Evolutionary conservation across 2,329 filamentous ascomycete genomes (phyloP), one percentile per base, ranked within the genome.

Genomic region (Orbilia brochopaga): DNA sequence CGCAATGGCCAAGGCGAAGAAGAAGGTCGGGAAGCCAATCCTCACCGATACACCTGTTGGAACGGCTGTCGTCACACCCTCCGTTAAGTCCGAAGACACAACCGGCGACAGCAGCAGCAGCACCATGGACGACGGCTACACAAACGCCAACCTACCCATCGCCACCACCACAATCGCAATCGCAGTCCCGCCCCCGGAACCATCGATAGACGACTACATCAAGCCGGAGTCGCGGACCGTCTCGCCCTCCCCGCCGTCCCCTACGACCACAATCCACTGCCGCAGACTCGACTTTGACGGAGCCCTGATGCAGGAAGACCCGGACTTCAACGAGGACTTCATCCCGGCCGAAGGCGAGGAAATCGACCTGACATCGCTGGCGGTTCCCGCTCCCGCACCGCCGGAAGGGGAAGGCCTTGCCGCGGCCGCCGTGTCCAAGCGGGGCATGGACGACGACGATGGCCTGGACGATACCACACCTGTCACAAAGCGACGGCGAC

Each of bases 251-350:
- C 59, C 66, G 7, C 51, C 66, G 13, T 62, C 52, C 2, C 55
- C 60, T 7, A 50, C 52, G 7, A 27, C 54, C 7, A 46, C 55
- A 7, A 37, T 48, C 8, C 64, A 24, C 30, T 21, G 40, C n/a
- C 60, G 48, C 1, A 54, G 44, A 19, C 55, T 19, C 57, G 69
- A 67, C 24, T 63, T 62, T 19, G 69, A 73, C 40, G 69, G 69
- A 21, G 69, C 52, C 2, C 27, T 73, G 19, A 48, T 73, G 42
- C 63, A 62, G 35, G 69, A 73, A n/a, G 69, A 73, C 46, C 69
- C 69, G 0, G 69, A 73, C 7, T 73, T 73, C 17, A 57, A 67
- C 23, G 69, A 73, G 35, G 69, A 73, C 50, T 73, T 73, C 11
- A 57, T 67, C n/a, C 69, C 69, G 2, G 69, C 60, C 5, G 67